Conservation (phyloP, 208 protist genomes). For the Trypanosoma theileri region DNA sequence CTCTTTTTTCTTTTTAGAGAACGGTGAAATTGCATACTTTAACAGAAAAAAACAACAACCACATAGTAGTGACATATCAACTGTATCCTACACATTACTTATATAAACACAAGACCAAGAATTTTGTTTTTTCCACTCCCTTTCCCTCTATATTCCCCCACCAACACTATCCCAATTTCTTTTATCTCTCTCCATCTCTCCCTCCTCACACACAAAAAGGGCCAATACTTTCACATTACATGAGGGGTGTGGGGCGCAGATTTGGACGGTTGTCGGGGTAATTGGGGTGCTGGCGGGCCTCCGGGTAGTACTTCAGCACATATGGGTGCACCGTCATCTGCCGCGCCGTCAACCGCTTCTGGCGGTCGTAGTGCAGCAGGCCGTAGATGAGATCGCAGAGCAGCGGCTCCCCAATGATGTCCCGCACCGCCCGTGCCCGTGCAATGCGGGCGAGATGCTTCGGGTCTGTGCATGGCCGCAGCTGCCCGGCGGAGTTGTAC, state of each 20-base stretch:
- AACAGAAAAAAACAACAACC: too few relatives aligned
- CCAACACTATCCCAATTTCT: too few relatives aligned
- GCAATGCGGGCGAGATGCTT: slow-evolving; percentile 67
- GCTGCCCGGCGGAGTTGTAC: slow-evolving; percentile 46
- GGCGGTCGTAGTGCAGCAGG: slow-evolving; percentile 75
- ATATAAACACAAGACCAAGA: too few relatives aligned
- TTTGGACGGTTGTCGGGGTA: slow-evolving; percentile 57
- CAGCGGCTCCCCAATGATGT: slow-evolving; percentile 52
- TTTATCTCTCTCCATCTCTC: too few relatives aligned
- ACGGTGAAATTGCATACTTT: too few relatives aligned
- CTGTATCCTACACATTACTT: too few relatives aligned
- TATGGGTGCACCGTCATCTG: slow-evolving; percentile 78
- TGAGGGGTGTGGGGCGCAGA: slow-evolving; percentile 45
- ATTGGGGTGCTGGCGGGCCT: slow-evolving; percentile 61
- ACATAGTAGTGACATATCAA: too few relatives aligned
- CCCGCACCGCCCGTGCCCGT: slow-evolving; percentile 51
- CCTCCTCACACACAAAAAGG: too few relatives aligned
- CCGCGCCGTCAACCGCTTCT: slow-evolving; percentile 60
- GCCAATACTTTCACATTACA: slow-evolving; percentile 35
- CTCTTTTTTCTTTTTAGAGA: too few relatives aligned
- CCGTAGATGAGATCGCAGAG: slow-evolving; percentile 65
- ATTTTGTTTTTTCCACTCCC: too few relatives aligned
- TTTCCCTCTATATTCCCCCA: too few relatives aligned
- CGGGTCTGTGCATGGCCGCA: slow-evolving; percentile 58
- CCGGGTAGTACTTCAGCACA: slow-evolving; percentile 81